These are phyloP conservation scores for Bromus sterilis DNA, from an alignment of 176 grass and related monocot species.

Conservation along the genomic window DNA sequence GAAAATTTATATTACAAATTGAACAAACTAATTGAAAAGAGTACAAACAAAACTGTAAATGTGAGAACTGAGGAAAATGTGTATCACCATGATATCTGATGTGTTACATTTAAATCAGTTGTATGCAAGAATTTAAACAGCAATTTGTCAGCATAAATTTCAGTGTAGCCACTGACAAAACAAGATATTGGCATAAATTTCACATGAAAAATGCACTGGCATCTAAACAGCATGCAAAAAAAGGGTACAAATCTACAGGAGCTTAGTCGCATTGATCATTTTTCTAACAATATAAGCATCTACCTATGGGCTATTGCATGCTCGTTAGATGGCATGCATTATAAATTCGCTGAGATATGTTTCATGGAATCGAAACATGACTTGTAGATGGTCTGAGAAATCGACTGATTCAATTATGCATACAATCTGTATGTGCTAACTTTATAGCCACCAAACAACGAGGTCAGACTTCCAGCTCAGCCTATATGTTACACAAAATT, in stretches of 20 bases:
- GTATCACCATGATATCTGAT: not conserved
- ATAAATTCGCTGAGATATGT: not conserved
- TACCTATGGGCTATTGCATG: not conserved
- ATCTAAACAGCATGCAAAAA: not conserved
- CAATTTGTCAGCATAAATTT: not conserved
- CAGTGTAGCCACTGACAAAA: not conserved
- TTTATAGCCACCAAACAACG: not conserved
- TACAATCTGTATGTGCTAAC: not conserved
- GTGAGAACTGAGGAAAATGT: not conserved
- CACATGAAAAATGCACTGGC: not conserved
- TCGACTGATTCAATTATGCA: not conserved
- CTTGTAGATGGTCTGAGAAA: not conserved
- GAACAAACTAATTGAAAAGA: not conserved
- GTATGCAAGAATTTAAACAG: not conserved
- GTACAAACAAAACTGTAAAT: not conserved
- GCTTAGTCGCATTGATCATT: not conserved
- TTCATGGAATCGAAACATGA: not conserved
- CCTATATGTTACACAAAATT: not conserved
- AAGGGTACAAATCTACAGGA: not conserved
- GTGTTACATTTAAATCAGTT: not conserved
- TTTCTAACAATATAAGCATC: not conserved
- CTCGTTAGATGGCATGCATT: not conserved
- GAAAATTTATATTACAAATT: not conserved
- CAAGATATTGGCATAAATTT: not conserved
- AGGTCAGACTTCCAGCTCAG: not conserved